These are phyloP conservation scores for Irpex lacteus DNA, from an alignment of 1,284 basidiomycete species.

Conservation along the genomic window DNA sequence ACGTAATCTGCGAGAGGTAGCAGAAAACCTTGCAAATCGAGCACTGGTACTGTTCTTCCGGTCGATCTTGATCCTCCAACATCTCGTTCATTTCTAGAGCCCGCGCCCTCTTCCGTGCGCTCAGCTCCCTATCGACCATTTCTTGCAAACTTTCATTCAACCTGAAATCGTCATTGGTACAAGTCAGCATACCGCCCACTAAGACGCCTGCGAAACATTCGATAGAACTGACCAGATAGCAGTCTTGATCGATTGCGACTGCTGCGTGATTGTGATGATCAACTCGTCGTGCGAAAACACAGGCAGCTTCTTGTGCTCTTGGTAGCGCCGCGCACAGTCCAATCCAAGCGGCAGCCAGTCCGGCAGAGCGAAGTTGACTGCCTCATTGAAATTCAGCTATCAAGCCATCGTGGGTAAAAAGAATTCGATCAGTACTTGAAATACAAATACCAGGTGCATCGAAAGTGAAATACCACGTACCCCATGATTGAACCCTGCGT, in stretches of 20 bases:
- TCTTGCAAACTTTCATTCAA: slow-evolving; percentile 79
- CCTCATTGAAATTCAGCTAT: slow-evolving; percentile 97
- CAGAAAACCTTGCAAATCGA: slow-evolving; percentile 91
- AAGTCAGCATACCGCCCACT: slow-evolving; percentile 15
- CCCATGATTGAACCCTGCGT: slow-evolving; percentile 98
- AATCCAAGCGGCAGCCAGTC: slow-evolving; percentile 91
- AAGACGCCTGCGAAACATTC: slow-evolving; percentile 2
- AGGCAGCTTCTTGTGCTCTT: slow-evolving; percentile 86
- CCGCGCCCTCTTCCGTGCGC: slow-evolving; percentile 62
- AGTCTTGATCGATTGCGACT: slow-evolving; percentile 91
- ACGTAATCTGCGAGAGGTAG: slow-evolving; percentile 92
- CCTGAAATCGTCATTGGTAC: slow-evolving; percentile 42
- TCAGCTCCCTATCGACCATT: slow-evolving; percentile 87
- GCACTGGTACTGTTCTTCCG: slow-evolving; percentile 96
- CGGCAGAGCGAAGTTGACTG: slow-evolving; percentile 97
- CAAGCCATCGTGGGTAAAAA: not conserved
- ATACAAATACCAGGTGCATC: not conserved
- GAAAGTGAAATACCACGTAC: slow-evolving; percentile 39
- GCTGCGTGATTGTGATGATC: slow-evolving; percentile 91
- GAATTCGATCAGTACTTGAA: slow-evolving; percentile 8
- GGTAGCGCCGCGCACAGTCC: slow-evolving; percentile 87
- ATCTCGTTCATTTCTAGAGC: slow-evolving; percentile 60
- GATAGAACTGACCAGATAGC: slow-evolving; percentile 75
- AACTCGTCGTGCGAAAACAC: slow-evolving; percentile 99
- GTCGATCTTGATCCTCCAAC: slow-evolving; percentile 76